Evolutionary conservation across 2,329 filamentous ascomycete genomes (phyloP), one percentile per base, ranked within the genome.

Genomic region (Dothideomycetes sp.): DNA sequence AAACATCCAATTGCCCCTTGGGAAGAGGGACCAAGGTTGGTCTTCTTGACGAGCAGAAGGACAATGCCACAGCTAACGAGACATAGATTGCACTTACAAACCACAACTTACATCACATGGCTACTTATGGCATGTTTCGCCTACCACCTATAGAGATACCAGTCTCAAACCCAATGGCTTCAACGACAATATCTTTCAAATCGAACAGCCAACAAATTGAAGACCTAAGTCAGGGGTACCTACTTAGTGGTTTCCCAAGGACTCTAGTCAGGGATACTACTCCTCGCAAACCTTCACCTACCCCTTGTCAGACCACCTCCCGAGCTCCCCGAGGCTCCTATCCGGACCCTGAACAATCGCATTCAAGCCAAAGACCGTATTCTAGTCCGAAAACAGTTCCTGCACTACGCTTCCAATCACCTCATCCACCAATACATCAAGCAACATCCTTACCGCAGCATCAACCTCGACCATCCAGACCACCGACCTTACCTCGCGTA

Each of bases 171-270:
- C 3, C 35, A 8, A 39, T 39, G 27, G 35, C 35, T 10, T 39
- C 35, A 3, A 31, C 27, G 4, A 39, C 35, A 3, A 31, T 31
- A 18, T 13, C 35, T 8, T 13, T 39, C 9, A 28, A 30, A 9
- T 25, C 31, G 11, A 8, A 10, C 12, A 15, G 19, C 13, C 19
- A 20, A 4, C 13, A 12, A n/a, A 15, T 13, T 7, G 35, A 20
- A 5, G 19, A 13, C 10, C 6, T 6, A 20, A 12, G 4, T 18
- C 27, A 39, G 8, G 13, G 1, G 4, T 31, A 31, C 24, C 15
- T 39, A 15, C 19, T 39, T 3, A 31, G 35, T 15, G 35, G 35
- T 9, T 39, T 39, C 19, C 35, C 35, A 15, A 30, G 35, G 4
- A 24, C 13, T 4, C 7, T 39, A 4, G 19, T 39, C 4, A 25